A percentile compares a stretch with the other conserved stretches of the same genome.
phyloP scores from a whole-genome alignment of 1,139 yeast species.

The Hansenula lynferdii region DNA sequence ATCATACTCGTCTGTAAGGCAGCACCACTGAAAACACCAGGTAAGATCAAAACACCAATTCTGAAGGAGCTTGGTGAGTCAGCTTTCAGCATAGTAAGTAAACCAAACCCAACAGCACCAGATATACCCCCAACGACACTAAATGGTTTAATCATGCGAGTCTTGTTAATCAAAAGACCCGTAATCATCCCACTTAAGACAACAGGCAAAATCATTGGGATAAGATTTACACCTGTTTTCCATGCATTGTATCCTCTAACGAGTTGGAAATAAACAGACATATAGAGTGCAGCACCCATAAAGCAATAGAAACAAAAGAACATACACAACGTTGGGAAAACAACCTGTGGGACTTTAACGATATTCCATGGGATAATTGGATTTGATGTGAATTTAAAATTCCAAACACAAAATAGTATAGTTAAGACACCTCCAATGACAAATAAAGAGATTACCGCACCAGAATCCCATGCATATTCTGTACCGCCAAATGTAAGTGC shows the following conservation, averaged over 20 bases:
- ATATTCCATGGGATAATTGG: slow-evolving; percentile 46
- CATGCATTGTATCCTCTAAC: slow-evolving; percentile 30
- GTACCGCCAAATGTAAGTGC: slow-evolving; percentile 51
- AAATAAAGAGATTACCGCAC: slow-evolving; percentile 50
- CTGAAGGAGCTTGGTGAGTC: slow-evolving; percentile 31
- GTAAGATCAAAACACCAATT: slow-evolving; percentile 47
- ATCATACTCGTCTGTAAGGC: slow-evolving; percentile 47
- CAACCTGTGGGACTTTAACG: slow-evolving; percentile 20
- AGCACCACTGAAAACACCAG: slow-evolving; percentile 51
- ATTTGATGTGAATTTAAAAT: slow-evolving; percentile 37
- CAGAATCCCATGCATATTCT: slow-evolving; percentile 47
- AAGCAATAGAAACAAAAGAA: slow-evolving; percentile 39
- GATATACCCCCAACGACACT: slow-evolving; percentile 37
- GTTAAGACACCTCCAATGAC: slow-evolving; percentile 45
- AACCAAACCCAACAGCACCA: slow-evolving; percentile 48
- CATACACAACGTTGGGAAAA: slow-evolving; percentile 34
- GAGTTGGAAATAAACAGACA: slow-evolving; percentile 55
- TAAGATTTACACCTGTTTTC: slow-evolving; percentile 51
- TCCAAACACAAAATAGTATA: slow-evolving; percentile 41
- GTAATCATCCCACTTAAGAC: slow-evolving; percentile 39
- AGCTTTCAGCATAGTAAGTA: slow-evolving; percentile 35
- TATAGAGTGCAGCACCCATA: slow-evolving; percentile 38
- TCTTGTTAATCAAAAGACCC: slow-evolving; percentile 40
- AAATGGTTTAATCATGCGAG: slow-evolving; percentile 44
- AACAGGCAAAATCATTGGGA: slow-evolving; percentile 49